Evolutionary conservation across 331 rosid genomes (phyloP).

Genomic region (Acacia concinna): DNA sequence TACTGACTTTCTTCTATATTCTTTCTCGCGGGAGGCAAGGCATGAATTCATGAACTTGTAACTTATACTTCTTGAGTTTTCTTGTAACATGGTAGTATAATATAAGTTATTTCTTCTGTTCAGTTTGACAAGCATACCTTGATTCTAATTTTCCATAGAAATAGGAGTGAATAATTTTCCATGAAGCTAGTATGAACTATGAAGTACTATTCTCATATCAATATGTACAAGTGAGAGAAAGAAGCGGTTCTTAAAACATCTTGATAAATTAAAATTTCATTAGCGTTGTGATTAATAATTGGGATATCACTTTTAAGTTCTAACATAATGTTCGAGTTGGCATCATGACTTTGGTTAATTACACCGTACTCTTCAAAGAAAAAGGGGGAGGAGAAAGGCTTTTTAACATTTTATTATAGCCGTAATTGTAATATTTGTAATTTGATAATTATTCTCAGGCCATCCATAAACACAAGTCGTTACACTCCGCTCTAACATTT

Average conservation of each 20-base stretch:
- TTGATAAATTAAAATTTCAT: too few relatives aligned
- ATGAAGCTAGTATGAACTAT: background rate
- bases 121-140: conserved; percentile 4
- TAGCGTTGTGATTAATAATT: too few relatives aligned
- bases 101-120: conserved; percentile 18
- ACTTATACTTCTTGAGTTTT: conserved; percentile 8
- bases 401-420: background rate
- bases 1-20: conserved; percentile 31
- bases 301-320: too few relatives aligned
- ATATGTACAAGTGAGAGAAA: background rate
- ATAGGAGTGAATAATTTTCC: background rate
- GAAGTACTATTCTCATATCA: background rate
- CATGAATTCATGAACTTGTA: conserved; percentile 28
- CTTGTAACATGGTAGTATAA: conserved; percentile 4
- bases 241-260: background rate
- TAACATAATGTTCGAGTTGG: background rate
- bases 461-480: background rate
- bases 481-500: conserved; percentile 12
- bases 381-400: background rate
- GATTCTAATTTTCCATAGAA: conserved; percentile 21
- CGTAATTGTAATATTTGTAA: background rate
- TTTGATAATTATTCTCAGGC: background rate
- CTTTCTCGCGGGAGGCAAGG: conserved; percentile 11
- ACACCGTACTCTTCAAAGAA: background rate
- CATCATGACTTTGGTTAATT: background rate